phyloP scores from a whole-genome alignment of 352 stramenopile species.

The Blastocystis sp. region DNA sequence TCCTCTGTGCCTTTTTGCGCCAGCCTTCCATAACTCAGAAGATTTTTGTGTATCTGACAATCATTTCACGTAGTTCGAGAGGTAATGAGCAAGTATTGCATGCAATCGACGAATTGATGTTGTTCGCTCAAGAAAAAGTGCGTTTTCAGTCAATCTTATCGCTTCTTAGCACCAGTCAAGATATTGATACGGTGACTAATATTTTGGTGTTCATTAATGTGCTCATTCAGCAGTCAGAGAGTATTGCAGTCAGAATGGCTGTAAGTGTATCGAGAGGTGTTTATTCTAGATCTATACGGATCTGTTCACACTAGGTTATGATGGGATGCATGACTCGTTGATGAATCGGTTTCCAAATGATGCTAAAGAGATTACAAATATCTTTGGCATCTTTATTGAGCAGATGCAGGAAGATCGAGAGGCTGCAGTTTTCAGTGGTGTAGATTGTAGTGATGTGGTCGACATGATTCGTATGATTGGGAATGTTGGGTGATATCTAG shows the following conservation, averaged over 20 bases:
- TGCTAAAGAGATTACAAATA: background rate
- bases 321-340: background rate
- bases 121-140: slow-evolving; percentile 30
- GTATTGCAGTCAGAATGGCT: slow-evolving; percentile 3
- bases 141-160: slow-evolving; percentile 9
- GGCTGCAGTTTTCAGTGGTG: background rate
- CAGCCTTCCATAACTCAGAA: background rate
- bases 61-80: background rate
- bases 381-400: background rate
- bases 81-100: slow-evolving; percentile 9
- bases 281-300: slow-evolving; percentile 31
- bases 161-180: background rate
- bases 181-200: background rate
- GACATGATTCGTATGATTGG: background rate
- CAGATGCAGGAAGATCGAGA: background rate
- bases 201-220: slow-evolving; percentile 50
- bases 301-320: slow-evolving; percentile 21
- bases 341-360: background rate
- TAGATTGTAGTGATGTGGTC: slow-evolving; percentile 45
- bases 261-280: background rate
- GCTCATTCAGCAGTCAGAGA: background rate
- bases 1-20: slow-evolving; percentile 20
- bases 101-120: slow-evolving; percentile 15
- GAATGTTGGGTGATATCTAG: background rate
- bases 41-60: background rate